Conservation (phyloP, 371 early-diverging fungal species). For the Zopfochytrium polystomum region DNA sequence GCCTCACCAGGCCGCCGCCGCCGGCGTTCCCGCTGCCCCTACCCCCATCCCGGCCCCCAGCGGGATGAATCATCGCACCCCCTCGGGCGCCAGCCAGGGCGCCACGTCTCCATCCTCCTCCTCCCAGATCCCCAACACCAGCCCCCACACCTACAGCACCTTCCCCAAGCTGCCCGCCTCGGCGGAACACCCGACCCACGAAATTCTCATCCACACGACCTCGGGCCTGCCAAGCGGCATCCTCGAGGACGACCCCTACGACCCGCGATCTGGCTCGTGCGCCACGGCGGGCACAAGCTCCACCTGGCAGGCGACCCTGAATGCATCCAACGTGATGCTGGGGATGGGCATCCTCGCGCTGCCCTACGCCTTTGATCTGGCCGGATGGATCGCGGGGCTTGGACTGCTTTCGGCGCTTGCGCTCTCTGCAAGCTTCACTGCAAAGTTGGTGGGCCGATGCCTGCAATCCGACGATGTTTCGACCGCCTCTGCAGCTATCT, state of each 20-base stretch:
- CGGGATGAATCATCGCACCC: not conserved
- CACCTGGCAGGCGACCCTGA: slow-evolving; percentile 20
- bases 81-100: not conserved
- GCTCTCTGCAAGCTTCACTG: slow-evolving; percentile 61
- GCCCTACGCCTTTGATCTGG: slow-evolving; percentile 61
- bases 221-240: not conserved
- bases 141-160: not conserved
- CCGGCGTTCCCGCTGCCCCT: not conserved
- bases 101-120: not conserved
- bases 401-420: slow-evolving; percentile 56
- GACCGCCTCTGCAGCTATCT: too few species aligned
- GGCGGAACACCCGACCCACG: too few species aligned
- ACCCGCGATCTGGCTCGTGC: not conserved
- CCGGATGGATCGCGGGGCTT: slow-evolving; percentile 66
- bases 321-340: slow-evolving; percentile 28
- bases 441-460: slow-evolving; percentile 61
- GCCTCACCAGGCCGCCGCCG: not conserved
- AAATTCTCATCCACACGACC: not conserved
- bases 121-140: not conserved
- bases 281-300: slow-evolving; percentile 7
- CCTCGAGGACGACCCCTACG: not conserved
- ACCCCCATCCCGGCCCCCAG: not conserved
- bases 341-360: slow-evolving; percentile 27
- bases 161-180: not conserved
- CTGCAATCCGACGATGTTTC: too few species aligned